Evolutionary conservation across 2,329 filamentous ascomycete genomes (phyloP), one percentile per base, ranked within the genome.

Genomic region (Neonectria coccinea): DNA sequence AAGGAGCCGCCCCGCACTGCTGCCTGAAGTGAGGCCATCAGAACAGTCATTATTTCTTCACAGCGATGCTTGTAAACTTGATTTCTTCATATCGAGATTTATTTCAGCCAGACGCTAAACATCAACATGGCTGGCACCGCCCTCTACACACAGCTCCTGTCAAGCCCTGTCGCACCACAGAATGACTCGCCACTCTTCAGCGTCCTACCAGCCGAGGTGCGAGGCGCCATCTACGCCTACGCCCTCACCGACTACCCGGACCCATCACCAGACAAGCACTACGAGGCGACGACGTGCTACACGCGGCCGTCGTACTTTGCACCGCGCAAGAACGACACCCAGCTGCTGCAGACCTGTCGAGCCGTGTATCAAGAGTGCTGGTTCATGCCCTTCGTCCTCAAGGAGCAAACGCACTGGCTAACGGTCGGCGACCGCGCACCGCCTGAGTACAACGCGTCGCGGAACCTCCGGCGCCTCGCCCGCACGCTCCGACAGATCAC

Each of bases 141-240:
- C 4, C 27, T 29, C 29, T 48, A 20, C 62, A 63, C 65, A 11
- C 29, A 29, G 22, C 59, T 69, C 33, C 56, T 67, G 1, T 47
- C 65, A 0, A 6, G 10, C 5, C 48, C 56, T 1, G 56, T 25
- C 2, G 2, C 29, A 2, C 33, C 67, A 0, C 75, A 76, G n/a
- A 5, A 18, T 2, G 9, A 59, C 1, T 75, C 63, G 14, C 75
- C 69, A 1, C 70, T 84, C 1, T 83, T 82, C 66, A 44, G 59
- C 2, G 16, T 65, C 1, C 70, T 87, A 0, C 85, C 86, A 0
- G 79, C 79, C 16, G 86, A 88, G 70, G 68, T 88, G 14, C 82
- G 86, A 59, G 77, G 78, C 64, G 70, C 75, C 1, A 84, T 88
- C 53, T 88, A 85, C 70, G 62, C 74, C 10, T 76, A 74, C 48